Evolutionary conservation across 768 basidiomycete species (phyloP).

Genomic region (Scleroderma bovista): DNA sequence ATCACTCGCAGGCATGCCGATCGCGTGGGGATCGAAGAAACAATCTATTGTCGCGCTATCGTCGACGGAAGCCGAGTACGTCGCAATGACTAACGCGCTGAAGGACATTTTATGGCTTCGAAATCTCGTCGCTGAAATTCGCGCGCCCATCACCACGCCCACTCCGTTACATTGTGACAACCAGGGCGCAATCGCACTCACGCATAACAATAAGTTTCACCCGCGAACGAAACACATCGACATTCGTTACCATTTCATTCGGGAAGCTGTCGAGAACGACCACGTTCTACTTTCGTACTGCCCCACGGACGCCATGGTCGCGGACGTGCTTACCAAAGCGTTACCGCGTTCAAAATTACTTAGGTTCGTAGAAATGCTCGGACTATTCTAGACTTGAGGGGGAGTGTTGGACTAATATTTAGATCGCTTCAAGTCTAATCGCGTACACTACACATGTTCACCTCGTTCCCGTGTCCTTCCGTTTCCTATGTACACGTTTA

Average conservation of each 20-base stretch:
- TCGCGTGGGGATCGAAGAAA: not conserved
- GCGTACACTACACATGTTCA: too few relatives aligned
- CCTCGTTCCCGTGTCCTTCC: too few relatives aligned
- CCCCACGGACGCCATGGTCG: not conserved
- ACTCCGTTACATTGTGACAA: not conserved
- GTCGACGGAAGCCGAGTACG: not conserved
- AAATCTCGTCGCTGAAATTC: not conserved
- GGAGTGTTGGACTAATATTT: too few relatives aligned
- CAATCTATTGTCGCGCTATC: not conserved
- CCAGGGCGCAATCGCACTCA: not conserved
- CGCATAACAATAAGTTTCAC: slow-evolving; percentile 3
- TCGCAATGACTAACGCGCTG: not conserved
- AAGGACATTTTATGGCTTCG: not conserved
- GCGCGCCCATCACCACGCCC: not conserved
- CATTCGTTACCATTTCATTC: not conserved
- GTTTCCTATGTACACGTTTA: too few relatives aligned
- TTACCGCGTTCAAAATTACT: not conserved
- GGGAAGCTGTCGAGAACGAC: not conserved
- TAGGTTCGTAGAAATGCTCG: not conserved
- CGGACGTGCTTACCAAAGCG: not conserved
- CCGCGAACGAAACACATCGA: not conserved
- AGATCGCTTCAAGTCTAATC: too few relatives aligned
- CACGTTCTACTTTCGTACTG: not conserved
- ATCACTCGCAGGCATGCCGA: not conserved
- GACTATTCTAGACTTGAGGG: not conserved